A percentile compares a stretch with the other conserved stretches of the same genome.
phyloP scores from a whole-genome alignment of 2,329 filamentous ascomycete species.

The Ophiocordyceps robertsii region DNA sequence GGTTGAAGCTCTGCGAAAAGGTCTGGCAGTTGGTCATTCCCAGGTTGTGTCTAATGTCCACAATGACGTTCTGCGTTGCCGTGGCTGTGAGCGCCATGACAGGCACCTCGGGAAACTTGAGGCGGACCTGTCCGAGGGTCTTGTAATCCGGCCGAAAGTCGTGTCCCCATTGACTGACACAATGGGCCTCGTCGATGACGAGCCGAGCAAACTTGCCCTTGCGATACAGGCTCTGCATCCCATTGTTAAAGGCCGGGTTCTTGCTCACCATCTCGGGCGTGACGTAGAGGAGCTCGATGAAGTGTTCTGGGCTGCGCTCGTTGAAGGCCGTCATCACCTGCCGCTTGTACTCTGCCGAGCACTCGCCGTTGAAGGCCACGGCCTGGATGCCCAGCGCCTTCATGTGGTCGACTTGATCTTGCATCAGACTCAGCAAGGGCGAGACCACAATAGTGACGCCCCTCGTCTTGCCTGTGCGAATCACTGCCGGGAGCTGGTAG shows the following conservation, averaged over 20 bases:
- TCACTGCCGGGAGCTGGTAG: conserved; percentile 84
- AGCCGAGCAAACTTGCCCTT: conserved; percentile 69
- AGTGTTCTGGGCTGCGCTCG: conserved; percentile 54
- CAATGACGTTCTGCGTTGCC: conserved; percentile 82
- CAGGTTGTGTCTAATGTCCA: conserved; percentile 87
- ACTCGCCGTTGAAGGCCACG: conserved; percentile 69
- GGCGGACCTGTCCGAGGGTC: conserved; percentile 59
- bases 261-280: conserved; percentile 95
- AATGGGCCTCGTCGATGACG: conserved; percentile 98
- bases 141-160: conserved; percentile 98
- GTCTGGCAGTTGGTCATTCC: conserved; percentile 64
- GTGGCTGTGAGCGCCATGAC: conserved; percentile 94
- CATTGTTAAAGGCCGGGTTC: conserved; percentile 53
- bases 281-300: conserved; percentile 80
- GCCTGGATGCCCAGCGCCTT: conserved; percentile 64
- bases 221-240: conserved; percentile 53
- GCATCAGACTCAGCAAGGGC: conserved; percentile 88
- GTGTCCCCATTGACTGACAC: conserved; percentile 97
- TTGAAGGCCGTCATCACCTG: conserved; percentile 53
- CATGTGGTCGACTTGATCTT: conserved; percentile 86
- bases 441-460: conserved; percentile 94
- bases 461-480: conserved; percentile 64
- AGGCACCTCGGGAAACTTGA: conserved; percentile 63
- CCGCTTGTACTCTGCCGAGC: conserved; percentile 45
- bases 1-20: conserved; percentile 90